phyloP scores from a whole-genome alignment of 2,329 filamentous ascomycete genomes.

The Cryphonectria carpinicola region DNA sequence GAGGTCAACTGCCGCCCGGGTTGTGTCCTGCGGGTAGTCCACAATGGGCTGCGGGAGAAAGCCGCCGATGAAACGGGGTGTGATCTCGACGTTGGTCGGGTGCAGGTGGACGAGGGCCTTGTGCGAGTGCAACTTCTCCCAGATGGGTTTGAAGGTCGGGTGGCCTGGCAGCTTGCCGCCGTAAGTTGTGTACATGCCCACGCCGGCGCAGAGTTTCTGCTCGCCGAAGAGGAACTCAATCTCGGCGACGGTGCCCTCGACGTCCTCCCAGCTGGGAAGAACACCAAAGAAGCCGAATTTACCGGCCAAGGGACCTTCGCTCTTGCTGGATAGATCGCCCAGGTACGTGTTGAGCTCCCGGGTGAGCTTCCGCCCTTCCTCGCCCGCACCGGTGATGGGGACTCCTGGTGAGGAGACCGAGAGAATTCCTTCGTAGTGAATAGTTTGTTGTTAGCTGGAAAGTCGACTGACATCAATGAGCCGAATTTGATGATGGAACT shows the following conservation, averaged over 20 bases:
- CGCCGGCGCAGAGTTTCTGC: conserved; percentile 33
- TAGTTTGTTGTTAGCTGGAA: conserved; percentile 28
- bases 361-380: conserved; percentile 23
- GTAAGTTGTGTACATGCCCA: conserved; percentile 34
- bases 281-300: conserved; percentile 35
- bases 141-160: conserved; percentile 35
- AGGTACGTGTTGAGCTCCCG: conserved; percentile 27
- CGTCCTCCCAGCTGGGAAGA: conserved; percentile 34
- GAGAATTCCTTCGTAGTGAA: conserved; percentile 39
- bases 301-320: conserved; percentile 10
- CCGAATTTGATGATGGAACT: not conserved
- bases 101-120: conserved; percentile 36
- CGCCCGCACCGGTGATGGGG: conserved; percentile 25
- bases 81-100: conserved; percentile 29
- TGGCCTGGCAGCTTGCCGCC: conserved; percentile 33
- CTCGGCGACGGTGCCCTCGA: conserved; percentile 34
- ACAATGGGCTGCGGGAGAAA: conserved; percentile 36
- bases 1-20: conserved; percentile 46
- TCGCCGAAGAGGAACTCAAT: conserved; percentile 33
- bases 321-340: conserved; percentile 18
- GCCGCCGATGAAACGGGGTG: conserved; percentile 25
- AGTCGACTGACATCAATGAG: not conserved
- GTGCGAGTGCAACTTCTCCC: conserved; percentile 33
- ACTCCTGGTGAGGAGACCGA: conserved; percentile 27
- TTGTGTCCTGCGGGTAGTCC: conserved; percentile 48